Base-by-base conservation (phyloP, 164 flowering plant genomes). In the Magnolia kwangsiensis region DNA sequence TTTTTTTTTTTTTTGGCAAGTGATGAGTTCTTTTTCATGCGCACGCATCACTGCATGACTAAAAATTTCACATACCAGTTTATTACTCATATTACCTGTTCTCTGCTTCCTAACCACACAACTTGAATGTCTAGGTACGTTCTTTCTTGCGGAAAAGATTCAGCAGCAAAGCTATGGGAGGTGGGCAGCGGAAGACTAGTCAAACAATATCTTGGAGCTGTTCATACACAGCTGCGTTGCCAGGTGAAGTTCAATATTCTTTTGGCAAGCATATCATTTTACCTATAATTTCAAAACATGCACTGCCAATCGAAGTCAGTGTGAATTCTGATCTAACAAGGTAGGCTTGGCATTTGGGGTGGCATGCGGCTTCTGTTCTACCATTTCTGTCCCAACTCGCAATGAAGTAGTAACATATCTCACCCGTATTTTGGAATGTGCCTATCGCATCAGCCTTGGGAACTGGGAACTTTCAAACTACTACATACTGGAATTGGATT, bases 91-190 rank as follows among this genome's bases (percentile, higher is more conserved):
- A 16, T n/a, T 16, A 70, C 45, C 18, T 19, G 55, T 50, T 50
- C 58, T 50, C 24, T 49, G 45, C 23, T n/a, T 50, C 20, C 72
- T 70, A 70, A 69, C 16, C 50, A 2, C 24, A 3, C 37, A 16
- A 24, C 74, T 72, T 79, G 75, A 67, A 20, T 73, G 20, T 19
- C 75, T 79, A 93, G 98, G 89, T 93, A 77, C 83, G 81, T 93
- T 78, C 91, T 93, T 31, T 93, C 98, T 24, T 89, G 90, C 75
- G 96, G 96, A 50, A 93, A 93, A 84, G 98, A 93, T 80, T 91
- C 98, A 9, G 77, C 83, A 7, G 88, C 89, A 73, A 93, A 92
- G 81, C 89, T 93, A 49, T 93, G 98, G 95, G 96, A 93, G 73
- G 89, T 92, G 75, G 91, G 93, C 64, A 85, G 90, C 11, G 96